phyloP scores from a whole-genome alignment of 805 yeast species.

The Kodamaea lidongshanica region DNA sequence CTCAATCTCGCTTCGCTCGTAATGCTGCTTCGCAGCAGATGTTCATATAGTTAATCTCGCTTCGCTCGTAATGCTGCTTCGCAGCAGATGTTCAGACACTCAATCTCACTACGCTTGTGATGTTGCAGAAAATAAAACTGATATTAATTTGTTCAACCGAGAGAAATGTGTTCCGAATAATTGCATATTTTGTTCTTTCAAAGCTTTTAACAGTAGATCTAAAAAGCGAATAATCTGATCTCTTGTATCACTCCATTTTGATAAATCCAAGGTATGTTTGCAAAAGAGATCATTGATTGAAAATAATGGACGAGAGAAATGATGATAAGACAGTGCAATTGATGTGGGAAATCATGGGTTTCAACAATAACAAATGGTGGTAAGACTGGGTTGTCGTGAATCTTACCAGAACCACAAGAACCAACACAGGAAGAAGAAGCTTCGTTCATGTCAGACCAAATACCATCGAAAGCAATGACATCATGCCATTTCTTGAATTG shows the following conservation, averaged over 20 bases:
- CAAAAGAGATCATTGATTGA: slow-evolving; percentile 44
- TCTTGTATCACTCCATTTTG: slow-evolving; percentile 52
- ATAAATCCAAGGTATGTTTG: slow-evolving; percentile 52
- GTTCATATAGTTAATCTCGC: no score
- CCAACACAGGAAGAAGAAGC: slow-evolving; percentile 27
- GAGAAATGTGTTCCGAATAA: slow-evolving; percentile 51
- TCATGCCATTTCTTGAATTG: slow-evolving; percentile 16
- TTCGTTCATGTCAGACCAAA: slow-evolving; percentile 23
- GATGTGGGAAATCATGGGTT: no score
- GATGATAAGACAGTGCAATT: slow-evolving; percentile 31
- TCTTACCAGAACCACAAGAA: slow-evolving; percentile 19
- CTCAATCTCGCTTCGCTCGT: no score
- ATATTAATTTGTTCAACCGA: slow-evolving; percentile 46
- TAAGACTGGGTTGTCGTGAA: slow-evolving; percentile 14
- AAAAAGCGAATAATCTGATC: slow-evolving; percentile 44
- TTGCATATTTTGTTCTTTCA: slow-evolving; percentile 45
- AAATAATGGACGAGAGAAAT: slow-evolving; percentile 37
- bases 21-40: no score
- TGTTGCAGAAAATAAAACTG: slow-evolving; percentile 48
- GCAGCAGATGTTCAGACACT: no score
- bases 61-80: no score
- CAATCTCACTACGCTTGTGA: no score
- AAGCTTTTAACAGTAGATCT: slow-evolving; percentile 44
- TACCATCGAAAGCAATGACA: slow-evolving; percentile 16
- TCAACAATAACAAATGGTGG: slow-evolving; percentile 14